Base-by-base conservation (phyloP, 176 grass and related monocot genomes). In the Poa pratensis region DNA sequence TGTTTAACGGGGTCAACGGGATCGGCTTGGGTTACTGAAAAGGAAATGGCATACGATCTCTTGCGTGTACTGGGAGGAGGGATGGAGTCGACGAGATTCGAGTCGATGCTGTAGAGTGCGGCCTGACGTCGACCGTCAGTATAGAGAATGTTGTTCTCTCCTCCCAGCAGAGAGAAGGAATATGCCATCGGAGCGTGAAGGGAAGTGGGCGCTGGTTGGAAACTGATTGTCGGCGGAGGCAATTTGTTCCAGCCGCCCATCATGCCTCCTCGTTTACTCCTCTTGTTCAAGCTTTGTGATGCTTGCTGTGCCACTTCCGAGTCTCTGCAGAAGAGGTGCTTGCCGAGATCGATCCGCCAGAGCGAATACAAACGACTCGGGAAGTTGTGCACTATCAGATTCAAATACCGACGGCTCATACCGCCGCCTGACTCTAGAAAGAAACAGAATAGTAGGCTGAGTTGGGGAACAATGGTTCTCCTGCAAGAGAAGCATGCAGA, bases 131-230 rank as follows among this genome's bases (percentile, higher is more conserved):
- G 16, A 19, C 6, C 2, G 64, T 68, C 30, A 1, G 7, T 2
- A 2, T 19, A 68, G 17, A 68, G 30, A 7, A 68, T 68, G 64
- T 19, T 37, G 64, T 28, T 19, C 64, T 67, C 63, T 65, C 62
- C 27, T 34, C 64, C 64, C 64, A 67, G 6, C 19, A 37, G 64
- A 35, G 30, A 67, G 64, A 67, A 67, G 0, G 2, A 9, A 19
- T 67, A 19, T 9, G 30, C 0, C 2, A 35, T 0, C 0, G 6
- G 9, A 9, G 2, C 3, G 30, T 6, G 1, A 9, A 19, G 0
- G 64, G 30, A 35, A 4, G 7, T 67, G 27, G 64, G 64, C 64
- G 64, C 5, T 8, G 15, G 26, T 1, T 67, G 64, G 64, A 67
- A 67, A 4, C 3, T 35, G 64, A 68, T 37, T 2, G 28, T 8